Percentiles rank a stretch among this genome's conserved stretches.
Conservation (phyloP, 768 basidiomycete species). For the Suillus weaverae region DNA sequence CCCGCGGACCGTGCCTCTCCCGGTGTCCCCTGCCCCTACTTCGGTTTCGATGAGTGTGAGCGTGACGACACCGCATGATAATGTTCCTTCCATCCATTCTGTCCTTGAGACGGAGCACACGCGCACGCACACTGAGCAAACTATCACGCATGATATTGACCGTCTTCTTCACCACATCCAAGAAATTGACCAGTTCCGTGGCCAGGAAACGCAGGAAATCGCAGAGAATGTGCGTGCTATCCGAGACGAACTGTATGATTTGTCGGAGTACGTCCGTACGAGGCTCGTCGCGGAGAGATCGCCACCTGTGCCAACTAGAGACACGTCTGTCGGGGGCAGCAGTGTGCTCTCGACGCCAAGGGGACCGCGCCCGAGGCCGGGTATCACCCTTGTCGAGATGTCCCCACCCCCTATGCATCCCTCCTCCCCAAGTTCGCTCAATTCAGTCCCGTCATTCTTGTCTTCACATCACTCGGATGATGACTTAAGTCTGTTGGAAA, state of each 20-base stretch:
- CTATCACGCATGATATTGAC: conserved; percentile 53
- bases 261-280: conserved; percentile 57
- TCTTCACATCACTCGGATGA: conserved; percentile 71
- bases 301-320: conserved; percentile 28
- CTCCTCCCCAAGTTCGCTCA: conserved; percentile 40
- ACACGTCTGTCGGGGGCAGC: conserved; percentile 48
- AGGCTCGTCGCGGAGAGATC: conserved; percentile 26
- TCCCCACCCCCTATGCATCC: conserved; percentile 45
- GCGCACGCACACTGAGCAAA: conserved; percentile 39
- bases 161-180: conserved; percentile 54
- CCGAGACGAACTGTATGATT: conserved; percentile 63
- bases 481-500: conserved; percentile 49
- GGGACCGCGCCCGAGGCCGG: conserved; percentile 23
- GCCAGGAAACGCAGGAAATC: conserved; percentile 63
- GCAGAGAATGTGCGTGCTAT: conserved; percentile 69
- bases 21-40: conserved; percentile 34
- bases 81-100: conserved; percentile 49
- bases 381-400: conserved; percentile 34
- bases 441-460: conserved; percentile 43
- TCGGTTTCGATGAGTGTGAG: conserved; percentile 49
- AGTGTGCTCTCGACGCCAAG: conserved; percentile 38
- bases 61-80: conserved; percentile 47
- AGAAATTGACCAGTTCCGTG: conserved; percentile 62
- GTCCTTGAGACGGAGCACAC: conserved; percentile 45
- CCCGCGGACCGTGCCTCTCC: conserved; percentile 34